phyloP scores from a whole-genome alignment of 768 basidiomycete species.

The Rhizopogon roseolus region DNA sequence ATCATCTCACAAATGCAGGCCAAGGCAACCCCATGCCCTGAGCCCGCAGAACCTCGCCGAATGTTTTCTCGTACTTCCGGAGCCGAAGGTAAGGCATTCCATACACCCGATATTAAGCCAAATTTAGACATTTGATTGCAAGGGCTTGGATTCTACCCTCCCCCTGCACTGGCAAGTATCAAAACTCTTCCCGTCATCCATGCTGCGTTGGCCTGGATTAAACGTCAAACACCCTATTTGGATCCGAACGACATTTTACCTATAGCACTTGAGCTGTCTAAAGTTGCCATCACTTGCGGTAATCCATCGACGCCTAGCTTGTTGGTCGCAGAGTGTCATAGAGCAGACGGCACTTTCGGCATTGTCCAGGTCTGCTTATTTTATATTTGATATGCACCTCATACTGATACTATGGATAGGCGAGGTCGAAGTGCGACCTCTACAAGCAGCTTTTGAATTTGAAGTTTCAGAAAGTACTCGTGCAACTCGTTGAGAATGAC shows the following conservation, averaged over 20 bases:
- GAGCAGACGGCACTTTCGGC: slow-evolving; percentile 76
- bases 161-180: slow-evolving; percentile 20
- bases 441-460: slow-evolving; percentile 79
- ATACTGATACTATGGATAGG: slow-evolving; percentile 36
- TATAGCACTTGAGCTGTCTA: slow-evolving; percentile 70
- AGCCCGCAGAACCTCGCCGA: slow-evolving; percentile 29
- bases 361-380: slow-evolving; percentile 59
- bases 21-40: slow-evolving; percentile 12
- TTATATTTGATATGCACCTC: background rate
- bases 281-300: slow-evolving; percentile 79
- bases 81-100: slow-evolving; percentile 30
- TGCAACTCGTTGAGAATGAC: slow-evolving; percentile 72
- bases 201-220: slow-evolving; percentile 46
- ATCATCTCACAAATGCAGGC: slow-evolving; percentile 74
- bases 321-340: slow-evolving; percentile 75
- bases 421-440: slow-evolving; percentile 74
- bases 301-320: slow-evolving; percentile 83
- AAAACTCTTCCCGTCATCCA: slow-evolving; percentile 31
- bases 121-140: background rate
- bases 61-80: slow-evolving; percentile 35
- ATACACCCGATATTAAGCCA: background rate
- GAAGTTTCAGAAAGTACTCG: slow-evolving; percentile 58
- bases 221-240: slow-evolving; percentile 60
- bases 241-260: slow-evolving; percentile 86
- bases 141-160: slow-evolving; percentile 15